phyloP scores from a whole-genome alignment of 1,284 basidiomycete genomes.

The Rhizoctonia solani region DNA sequence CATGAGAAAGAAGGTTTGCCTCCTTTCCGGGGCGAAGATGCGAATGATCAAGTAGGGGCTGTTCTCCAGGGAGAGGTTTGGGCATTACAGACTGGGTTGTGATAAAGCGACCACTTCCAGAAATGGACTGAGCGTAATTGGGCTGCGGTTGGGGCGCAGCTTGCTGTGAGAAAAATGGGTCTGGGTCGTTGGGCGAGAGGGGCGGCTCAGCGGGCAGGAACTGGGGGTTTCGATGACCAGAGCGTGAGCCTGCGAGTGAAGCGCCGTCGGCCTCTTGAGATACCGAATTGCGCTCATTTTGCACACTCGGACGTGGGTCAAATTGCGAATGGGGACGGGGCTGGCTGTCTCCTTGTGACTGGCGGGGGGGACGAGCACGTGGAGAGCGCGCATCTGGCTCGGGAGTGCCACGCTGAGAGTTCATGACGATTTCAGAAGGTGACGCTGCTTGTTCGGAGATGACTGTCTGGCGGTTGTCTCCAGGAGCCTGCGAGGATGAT shows the following conservation, averaged over 20 bases:
- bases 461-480: conserved; percentile 1
- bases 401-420: conserved; percentile 5
- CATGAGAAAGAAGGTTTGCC: conserved; percentile 90
- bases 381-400: conserved; percentile 13
- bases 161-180: conserved; percentile 30
- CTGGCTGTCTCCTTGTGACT: conserved; percentile 14
- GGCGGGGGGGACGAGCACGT: conserved; percentile 1
- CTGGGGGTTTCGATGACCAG: conserved; percentile 6
- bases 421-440: conserved; percentile 4
- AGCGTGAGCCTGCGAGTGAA: conserved; percentile 18
- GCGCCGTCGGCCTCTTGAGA: conserved; percentile 23
- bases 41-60: conserved; percentile 78
- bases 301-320: conserved; percentile 6
- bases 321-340: conserved; percentile 16
- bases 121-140: conserved; percentile 15
- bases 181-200: conserved; percentile 19
- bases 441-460: conserved; percentile 11
- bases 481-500: conserved; percentile 9
- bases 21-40: conserved; percentile 93
- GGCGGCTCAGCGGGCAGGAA: conserved; percentile 11
- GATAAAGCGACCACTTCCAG: conserved; percentile 12
- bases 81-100: neutral
- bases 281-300: conserved; percentile 11
- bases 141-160: neutral
- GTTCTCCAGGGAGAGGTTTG: conserved; percentile 36